Evolutionary conservation across 106 monocot genomes (phyloP).

Genomic region (Ottelia alismoides): DNA sequence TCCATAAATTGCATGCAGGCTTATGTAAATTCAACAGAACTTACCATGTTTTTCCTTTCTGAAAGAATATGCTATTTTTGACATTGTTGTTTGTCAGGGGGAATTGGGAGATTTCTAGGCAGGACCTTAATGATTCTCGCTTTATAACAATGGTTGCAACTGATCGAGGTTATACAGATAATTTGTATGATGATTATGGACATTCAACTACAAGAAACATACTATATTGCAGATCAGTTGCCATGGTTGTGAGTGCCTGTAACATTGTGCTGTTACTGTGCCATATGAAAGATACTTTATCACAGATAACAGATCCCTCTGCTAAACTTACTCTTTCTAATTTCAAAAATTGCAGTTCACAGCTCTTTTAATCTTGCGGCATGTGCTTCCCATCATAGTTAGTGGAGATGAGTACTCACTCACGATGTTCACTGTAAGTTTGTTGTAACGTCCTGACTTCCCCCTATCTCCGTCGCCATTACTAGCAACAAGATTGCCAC

Average conservation of each 20-base stretch:
- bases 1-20: too few relatives aligned
- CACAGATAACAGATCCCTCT: background rate
- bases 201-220: constrained; percentile 28
- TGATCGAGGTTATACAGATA: constrained; percentile 18
- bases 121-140: constrained; percentile 31
- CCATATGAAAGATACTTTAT: background rate
- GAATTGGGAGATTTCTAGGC: constrained; percentile 69
- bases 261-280: background rate
- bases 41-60: too few relatives aligned
- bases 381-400: constrained; percentile 64
- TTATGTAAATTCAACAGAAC: too few relatives aligned
- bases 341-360: constrained; percentile 37
- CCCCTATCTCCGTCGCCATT: background rate
- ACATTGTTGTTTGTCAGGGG: constrained; percentile 24
- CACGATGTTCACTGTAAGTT: constrained; percentile 48
- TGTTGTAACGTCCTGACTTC: background rate
- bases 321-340: background rate
- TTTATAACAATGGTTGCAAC: constrained; percentile 57
- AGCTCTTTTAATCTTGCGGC: constrained; percentile 62
- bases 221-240: constrained; percentile 41
- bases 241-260: constrained; percentile 48
- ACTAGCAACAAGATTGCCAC: background rate
- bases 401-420: constrained; percentile 43
- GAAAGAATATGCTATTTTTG: too few relatives aligned
- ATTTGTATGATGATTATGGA: constrained; percentile 41